Conservation (phyloP, 2,329 filamentous ascomycete species). For the Anthostomella pinea region DNA sequence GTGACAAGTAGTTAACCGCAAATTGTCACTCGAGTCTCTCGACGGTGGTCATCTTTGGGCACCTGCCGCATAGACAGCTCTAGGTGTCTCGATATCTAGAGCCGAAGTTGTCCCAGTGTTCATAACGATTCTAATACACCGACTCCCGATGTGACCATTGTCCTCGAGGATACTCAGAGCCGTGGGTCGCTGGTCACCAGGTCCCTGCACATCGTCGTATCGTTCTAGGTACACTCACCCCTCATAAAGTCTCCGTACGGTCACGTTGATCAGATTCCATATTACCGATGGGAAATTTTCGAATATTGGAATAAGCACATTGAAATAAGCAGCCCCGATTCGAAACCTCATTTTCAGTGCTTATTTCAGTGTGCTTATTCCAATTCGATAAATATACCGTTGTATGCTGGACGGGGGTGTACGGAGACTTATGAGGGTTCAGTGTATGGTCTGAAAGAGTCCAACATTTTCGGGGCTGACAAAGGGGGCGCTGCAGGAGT, state of each 20-base stretch:
- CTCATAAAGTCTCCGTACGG: too few species aligned
- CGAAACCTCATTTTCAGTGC: too few species aligned
- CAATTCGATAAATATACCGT: too few species aligned
- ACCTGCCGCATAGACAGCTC: constrained; percentile 40
- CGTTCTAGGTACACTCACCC: too few species aligned
- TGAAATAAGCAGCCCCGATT: too few species aligned
- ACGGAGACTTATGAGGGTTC: too few species aligned
- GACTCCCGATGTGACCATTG: constrained; percentile 31
- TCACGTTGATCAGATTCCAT: too few species aligned
- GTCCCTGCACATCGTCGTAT: constrained; percentile 37
- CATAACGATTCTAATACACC: constrained; percentile 37
- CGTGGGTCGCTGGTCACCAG: constrained; percentile 40
- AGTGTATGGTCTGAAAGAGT: constrained; percentile 11
- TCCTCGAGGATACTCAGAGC: constrained; percentile 39
- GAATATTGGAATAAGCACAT: too few species aligned
- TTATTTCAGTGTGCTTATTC: too few species aligned
- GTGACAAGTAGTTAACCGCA: constrained; percentile 47
- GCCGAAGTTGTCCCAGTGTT: constrained; percentile 44
- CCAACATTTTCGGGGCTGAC: constrained; percentile 10
- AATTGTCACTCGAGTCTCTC: constrained; percentile 49
- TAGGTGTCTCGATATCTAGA: constrained; percentile 43
- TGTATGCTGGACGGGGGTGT: too few species aligned
- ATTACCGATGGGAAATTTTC: too few species aligned
- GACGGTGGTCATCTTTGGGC: constrained; percentile 23
- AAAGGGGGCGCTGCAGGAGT: too few species aligned